Evolutionary conservation across 2,329 filamentous ascomycete species (phyloP), one percentile per base, ranked within the genome.

Genomic region (Aquanectria penicillioides): DNA sequence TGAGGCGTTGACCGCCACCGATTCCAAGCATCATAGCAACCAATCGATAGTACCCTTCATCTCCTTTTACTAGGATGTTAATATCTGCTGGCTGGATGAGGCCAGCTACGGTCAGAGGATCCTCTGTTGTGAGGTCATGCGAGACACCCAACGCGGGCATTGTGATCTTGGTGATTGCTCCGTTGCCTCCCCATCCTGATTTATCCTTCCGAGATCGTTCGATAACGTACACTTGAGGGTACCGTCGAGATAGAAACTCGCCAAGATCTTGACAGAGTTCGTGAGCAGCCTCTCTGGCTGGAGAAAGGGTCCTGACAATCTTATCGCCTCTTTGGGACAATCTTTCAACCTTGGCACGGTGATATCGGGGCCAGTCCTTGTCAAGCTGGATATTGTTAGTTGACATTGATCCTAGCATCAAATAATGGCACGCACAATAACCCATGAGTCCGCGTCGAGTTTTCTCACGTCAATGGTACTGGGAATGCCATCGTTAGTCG

Each of bases 1-100:
- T 51, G 12, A 51, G 20, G 13, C 48, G 34, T 13, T 51, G 36
- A 6, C 48, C 48, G 5, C 48, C 48, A 20, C 48, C 48, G 33
- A 51, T 51, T 13, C 48, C 48, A 17, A 51, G 48, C 48, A 51
- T 51, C 48, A 51, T 51, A 6, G 48, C 48, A 13, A 41, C 48
- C 15, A 51, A 18, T 6, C 41, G 48, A 12, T 41, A 51, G 17
- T 31, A 51, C 5, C 36, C 36, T 10, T 51, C 48, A 6, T 40
- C 34, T 6, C 25, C 22, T 29, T 51, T 26, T 10, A 23, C 17
- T 4, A 51, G 48, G 15, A 51, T 51, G 12, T 51, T 51, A 11
- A 51, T 12, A n/a, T 51, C 48, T 13, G 34, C 36, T 4, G 48
- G 48, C 11, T 51, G 48, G n/a, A 51, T 28, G 23, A 51, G 36